Percentiles rank a stretch among this genome's conserved stretches.
Conservation (phyloP, 768 basidiomycete genomes). For the Kwoniella dejecticola region DNA sequence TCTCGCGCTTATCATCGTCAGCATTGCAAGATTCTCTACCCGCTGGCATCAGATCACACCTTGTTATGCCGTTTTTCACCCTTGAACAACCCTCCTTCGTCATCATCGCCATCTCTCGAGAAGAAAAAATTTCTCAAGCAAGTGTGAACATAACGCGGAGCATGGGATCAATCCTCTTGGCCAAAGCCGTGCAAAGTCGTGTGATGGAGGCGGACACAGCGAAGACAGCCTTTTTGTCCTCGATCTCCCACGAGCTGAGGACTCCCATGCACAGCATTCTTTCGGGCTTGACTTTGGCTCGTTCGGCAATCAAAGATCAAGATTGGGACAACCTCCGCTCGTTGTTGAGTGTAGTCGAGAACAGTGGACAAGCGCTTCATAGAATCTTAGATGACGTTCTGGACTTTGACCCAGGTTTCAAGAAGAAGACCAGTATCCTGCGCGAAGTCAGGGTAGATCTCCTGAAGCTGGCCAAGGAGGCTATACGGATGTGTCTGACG, state of each 20-base stretch:
- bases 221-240: constrained; percentile 45
- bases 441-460: not conserved
- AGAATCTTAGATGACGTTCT: constrained; percentile 42
- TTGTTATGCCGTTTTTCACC: constrained; percentile 29
- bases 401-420: constrained; percentile 29
- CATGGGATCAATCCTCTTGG: constrained; percentile 37
- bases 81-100: constrained; percentile 33
- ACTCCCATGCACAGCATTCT: constrained; percentile 48
- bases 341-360: constrained; percentile 23
- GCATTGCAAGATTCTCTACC: constrained; percentile 31
- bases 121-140: not conserved
- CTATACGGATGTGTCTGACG: constrained; percentile 7
- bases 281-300: constrained; percentile 36
- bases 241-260: constrained; percentile 47
- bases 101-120: constrained; percentile 24
- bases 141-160: constrained; percentile 8
- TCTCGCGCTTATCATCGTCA: constrained; percentile 12
- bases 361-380: constrained; percentile 31
- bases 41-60: constrained; percentile 14
- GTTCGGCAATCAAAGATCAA: constrained; percentile 8
- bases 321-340: constrained; percentile 17
- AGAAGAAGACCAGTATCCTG: not conserved
- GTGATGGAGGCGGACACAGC: constrained; percentile 38
- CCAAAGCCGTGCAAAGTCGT: constrained; percentile 25
- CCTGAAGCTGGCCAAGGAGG: not conserved